These are phyloP conservation scores for Aspergillus aculeatus DNA, from an alignment of 2,329 filamentous ascomycete genomes.

Conservation along the genomic window DNA sequence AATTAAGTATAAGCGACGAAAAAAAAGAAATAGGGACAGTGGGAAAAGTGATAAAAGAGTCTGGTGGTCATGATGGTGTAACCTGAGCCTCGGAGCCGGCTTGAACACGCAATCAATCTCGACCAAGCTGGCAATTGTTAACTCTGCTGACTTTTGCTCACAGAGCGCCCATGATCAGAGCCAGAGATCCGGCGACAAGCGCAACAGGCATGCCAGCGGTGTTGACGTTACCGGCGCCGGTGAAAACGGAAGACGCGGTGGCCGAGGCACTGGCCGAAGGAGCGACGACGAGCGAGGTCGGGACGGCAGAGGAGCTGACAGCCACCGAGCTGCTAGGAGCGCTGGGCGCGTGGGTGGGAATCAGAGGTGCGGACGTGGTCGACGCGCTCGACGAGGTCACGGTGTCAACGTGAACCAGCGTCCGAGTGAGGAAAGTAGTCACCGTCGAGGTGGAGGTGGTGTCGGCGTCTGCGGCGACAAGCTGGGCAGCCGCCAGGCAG, in stretches of 20 bases:
- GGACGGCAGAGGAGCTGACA: constrained; percentile 29
- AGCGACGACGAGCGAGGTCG: constrained; percentile 22
- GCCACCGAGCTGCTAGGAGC: constrained; percentile 9
- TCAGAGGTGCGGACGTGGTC: constrained; percentile 28
- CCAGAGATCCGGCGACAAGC: constrained; percentile 39
- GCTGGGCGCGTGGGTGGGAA: constrained; percentile 24
- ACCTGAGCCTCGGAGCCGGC: background rate
- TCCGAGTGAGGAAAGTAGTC: constrained; percentile 43
- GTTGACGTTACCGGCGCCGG: constrained; percentile 21
- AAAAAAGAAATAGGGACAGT: constrained; percentile 23
- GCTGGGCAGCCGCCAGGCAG: constrained; percentile 34
- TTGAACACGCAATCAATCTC: background rate
- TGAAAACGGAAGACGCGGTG: constrained; percentile 13
- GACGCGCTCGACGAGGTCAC: constrained; percentile 28
- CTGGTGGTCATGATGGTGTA: background rate
- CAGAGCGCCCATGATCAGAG: constrained; percentile 37
- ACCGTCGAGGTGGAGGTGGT: constrained; percentile 29
- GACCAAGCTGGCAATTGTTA: constrained; percentile 2
- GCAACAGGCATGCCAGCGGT: constrained; percentile 30
- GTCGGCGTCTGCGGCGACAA: constrained; percentile 30
- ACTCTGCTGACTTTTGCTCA: constrained; percentile 20
- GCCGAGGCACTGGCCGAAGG: constrained; percentile 23
- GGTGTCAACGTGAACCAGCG: constrained; percentile 46
- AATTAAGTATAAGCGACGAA: constrained; percentile 8
- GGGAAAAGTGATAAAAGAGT: constrained; percentile 6